Conservation (phyloP, 2,329 filamentous ascomycete genomes). For the Pseudocercospora fuligena region DNA sequence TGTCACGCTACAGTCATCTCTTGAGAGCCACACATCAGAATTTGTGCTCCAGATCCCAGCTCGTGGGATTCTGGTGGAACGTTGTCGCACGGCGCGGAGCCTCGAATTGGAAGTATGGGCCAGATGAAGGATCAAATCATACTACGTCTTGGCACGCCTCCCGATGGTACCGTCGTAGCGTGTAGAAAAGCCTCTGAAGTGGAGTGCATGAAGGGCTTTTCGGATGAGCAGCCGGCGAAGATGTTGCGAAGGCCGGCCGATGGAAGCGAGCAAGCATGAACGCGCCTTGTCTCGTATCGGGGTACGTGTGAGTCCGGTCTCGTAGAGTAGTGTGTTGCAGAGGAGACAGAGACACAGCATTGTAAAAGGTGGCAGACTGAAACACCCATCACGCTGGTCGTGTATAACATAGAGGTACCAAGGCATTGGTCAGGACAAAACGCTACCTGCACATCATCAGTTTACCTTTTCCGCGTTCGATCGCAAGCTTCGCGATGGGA, state of each 20-base stretch:
- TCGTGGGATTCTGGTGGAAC: conserved; percentile 17
- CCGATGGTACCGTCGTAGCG: conserved; percentile 22
- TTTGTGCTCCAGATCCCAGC: conserved; percentile 13
- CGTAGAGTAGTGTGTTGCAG: neutral
- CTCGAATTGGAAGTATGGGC: conserved; percentile 16
- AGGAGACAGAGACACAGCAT: conserved; percentile 1
- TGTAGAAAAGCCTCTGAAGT: conserved; percentile 5
- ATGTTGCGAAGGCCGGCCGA: neutral
- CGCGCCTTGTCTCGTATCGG: neutral
- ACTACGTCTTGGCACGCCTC: conserved; percentile 10
- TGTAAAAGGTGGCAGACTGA: neutral
- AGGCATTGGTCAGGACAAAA: conserved; percentile 12
- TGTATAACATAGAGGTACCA: conserved; percentile 14
- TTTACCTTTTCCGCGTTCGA: conserved; percentile 13
- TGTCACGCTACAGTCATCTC: conserved; percentile 9
- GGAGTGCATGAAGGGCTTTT: conserved; percentile 21
- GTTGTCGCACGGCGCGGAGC: conserved; percentile 14
- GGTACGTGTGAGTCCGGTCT: neutral
- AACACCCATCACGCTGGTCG: conserved; percentile 2
- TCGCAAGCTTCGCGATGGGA: conserved; percentile 10
- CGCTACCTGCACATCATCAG: conserved; percentile 9
- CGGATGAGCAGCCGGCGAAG: conserved; percentile 18
- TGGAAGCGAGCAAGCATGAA: neutral
- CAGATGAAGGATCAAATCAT: conserved; percentile 7
- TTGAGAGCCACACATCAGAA: conserved; percentile 12